phyloP scores from a whole-genome alignment of 164 flowering plant genomes.

The Stephania japonica region DNA sequence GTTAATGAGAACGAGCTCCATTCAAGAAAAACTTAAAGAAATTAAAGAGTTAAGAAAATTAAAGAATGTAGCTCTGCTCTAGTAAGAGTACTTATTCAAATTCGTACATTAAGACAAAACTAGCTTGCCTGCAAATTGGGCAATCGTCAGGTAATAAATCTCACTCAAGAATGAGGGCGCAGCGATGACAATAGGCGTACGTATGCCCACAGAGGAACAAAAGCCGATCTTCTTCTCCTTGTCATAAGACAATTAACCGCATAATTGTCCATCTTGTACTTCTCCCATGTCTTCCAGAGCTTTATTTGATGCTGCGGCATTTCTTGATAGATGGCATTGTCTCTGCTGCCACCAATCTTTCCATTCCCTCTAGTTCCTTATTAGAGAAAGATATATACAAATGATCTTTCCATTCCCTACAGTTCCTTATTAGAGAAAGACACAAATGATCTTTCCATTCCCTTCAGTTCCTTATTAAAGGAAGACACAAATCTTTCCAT shows the following conservation, averaged over 20 bases:
- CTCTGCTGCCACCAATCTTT: slow-evolving; percentile 57
- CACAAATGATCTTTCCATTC: too few relatives aligned
- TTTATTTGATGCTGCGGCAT: slow-evolving; percentile 9
- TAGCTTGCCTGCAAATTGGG: slow-evolving; percentile 70
- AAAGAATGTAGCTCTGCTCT: too few relatives aligned
- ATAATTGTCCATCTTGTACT: slow-evolving; percentile 64
- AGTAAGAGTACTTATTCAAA: slow-evolving; percentile 25
- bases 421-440: too few relatives aligned
- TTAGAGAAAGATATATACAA: too few relatives aligned
- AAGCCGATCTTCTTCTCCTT: slow-evolving; percentile 66
- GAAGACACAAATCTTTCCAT: too few relatives aligned
- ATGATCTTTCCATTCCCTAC: too few relatives aligned
- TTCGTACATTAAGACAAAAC: slow-evolving; percentile 53
- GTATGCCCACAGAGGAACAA: slow-evolving; percentile 89
- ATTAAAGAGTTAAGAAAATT: too few relatives aligned
- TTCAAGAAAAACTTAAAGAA: too few relatives aligned
- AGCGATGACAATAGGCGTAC: slow-evolving; percentile 74
- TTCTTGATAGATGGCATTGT: slow-evolving; percentile 21
- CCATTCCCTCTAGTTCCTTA: slow-evolving; percentile 80
- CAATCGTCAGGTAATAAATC: slow-evolving; percentile 55
- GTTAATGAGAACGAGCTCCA: too few relatives aligned
- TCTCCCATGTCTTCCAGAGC: slow-evolving; percentile 49
- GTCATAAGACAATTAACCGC: slow-evolving; percentile 75
- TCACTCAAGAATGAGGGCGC: slow-evolving; percentile 60
- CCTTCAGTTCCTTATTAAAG: too few relatives aligned